Evolutionary conservation across 176 grass and related monocot species (phyloP).

Genomic region (Zoysia pacifica): DNA sequence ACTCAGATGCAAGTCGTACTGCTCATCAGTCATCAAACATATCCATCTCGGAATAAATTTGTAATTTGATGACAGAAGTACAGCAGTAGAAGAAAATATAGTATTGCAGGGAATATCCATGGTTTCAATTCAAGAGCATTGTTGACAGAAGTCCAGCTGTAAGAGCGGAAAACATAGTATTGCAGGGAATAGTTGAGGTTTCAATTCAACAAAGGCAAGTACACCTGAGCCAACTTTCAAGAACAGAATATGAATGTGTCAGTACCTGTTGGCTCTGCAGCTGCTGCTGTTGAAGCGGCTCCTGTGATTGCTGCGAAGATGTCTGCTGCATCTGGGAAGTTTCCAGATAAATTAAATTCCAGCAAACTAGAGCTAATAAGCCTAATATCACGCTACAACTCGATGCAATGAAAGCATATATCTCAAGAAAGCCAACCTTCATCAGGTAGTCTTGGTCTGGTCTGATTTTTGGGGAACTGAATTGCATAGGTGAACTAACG

Average conservation of each 20-base stretch:
- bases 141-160: background rate
- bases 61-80: slow-evolving; percentile 1
- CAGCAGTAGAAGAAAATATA: background rate
- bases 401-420: slow-evolving; percentile 8
- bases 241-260: slow-evolving; percentile 14
- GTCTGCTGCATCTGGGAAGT: slow-evolving; percentile 76
- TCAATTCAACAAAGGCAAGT: background rate
- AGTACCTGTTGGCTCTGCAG: slow-evolving; percentile 64
- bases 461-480: slow-evolving; percentile 77
- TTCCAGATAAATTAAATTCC: slow-evolving; percentile 49
- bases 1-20: background rate
- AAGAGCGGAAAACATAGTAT: slow-evolving; percentile 12
- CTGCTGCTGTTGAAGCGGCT: slow-evolving; percentile 75
- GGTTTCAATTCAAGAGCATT: too few species aligned
- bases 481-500: slow-evolving; percentile 86
- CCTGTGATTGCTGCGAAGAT: slow-evolving; percentile 76
- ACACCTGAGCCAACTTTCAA: slow-evolving; percentile 17
- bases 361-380: slow-evolving; percentile 21
- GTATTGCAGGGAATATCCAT: too few species aligned
- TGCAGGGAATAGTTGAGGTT: background rate
- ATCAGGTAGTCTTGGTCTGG: slow-evolving; percentile 79
- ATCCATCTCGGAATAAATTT: slow-evolving; percentile 23
- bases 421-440: slow-evolving; percentile 62
- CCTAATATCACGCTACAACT: slow-evolving; percentile 19
- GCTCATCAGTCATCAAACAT: background rate